A percentile compares a stretch with the other conserved stretches of the same genome.
Conservation (phyloP, 345 rosid genomes). For the Lumnitzera littorea region DNA sequence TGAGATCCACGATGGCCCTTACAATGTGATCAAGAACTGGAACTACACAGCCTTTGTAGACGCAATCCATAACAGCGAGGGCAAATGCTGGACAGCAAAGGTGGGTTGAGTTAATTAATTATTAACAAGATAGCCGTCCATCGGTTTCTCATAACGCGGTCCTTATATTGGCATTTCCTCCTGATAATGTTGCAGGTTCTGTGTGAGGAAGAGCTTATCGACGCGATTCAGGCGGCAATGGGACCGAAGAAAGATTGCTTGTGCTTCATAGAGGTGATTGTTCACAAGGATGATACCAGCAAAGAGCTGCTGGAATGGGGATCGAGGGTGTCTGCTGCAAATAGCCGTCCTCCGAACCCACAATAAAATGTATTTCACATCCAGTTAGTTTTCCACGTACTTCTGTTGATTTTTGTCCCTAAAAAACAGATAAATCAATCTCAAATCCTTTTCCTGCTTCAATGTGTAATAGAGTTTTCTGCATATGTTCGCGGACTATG, state of each 20-base stretch:
- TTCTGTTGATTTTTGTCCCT: too few species aligned
- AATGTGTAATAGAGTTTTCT: too few species aligned
- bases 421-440: too few species aligned
- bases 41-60: constrained; percentile 68
- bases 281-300: constrained; percentile 81
- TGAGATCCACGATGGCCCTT: constrained; percentile 82
- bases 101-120: constrained; percentile 18
- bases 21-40: constrained; percentile 88
- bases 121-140: too few species aligned
- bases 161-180: too few species aligned
- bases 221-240: constrained; percentile 46
- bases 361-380: constrained; percentile 21
- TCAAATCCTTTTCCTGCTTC: too few species aligned
- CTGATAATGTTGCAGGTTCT: constrained; percentile 28
- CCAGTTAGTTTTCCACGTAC: too few species aligned
- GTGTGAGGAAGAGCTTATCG: constrained; percentile 53
- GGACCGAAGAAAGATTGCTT: constrained; percentile 55
- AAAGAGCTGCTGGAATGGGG: constrained; percentile 83
- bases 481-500: too few species aligned
- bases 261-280: constrained; percentile 73
- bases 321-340: constrained; percentile 68
- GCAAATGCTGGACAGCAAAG: constrained; percentile 82
- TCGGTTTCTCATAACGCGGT: too few species aligned
- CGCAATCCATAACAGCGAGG: constrained; percentile 70
- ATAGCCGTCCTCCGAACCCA: constrained; percentile 72